These are phyloP conservation scores for Halenospora varia DNA, from an alignment of 495 filamentous ascomycete species.

Conservation along the genomic window DNA sequence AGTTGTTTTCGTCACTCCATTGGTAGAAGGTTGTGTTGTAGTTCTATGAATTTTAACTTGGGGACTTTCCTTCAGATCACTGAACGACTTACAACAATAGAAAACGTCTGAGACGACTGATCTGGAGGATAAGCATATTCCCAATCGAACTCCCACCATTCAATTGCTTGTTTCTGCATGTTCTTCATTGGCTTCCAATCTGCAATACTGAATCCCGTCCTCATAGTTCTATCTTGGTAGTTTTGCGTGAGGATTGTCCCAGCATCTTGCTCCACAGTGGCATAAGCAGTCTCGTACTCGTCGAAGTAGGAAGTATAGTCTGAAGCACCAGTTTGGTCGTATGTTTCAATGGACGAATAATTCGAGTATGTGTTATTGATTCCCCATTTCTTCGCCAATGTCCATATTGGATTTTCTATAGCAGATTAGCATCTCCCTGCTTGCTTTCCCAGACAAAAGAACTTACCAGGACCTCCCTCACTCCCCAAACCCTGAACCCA, in stretches of 20 bases:
- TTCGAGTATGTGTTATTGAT: slow-evolving; percentile 60
- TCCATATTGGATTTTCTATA: slow-evolving; percentile 71
- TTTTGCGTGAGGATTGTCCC: slow-evolving; percentile 55
- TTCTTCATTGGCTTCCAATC: slow-evolving; percentile 63
- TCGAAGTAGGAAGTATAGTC: slow-evolving; percentile 49
- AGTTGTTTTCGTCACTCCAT: slow-evolving; percentile 56
- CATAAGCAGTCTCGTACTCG: slow-evolving; percentile 47
- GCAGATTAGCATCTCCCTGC: no score
- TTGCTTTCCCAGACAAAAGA: no score
- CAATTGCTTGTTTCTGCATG: slow-evolving; percentile 54
- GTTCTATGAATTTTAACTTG: neutral
- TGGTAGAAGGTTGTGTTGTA: slow-evolving; percentile 37
- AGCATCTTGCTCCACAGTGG: slow-evolving; percentile 47
- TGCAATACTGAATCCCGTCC: slow-evolving; percentile 54
- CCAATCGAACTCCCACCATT: slow-evolving; percentile 55
- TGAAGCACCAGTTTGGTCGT: slow-evolving; percentile 48
- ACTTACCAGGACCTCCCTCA: slow-evolving; percentile 44
- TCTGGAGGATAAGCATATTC: slow-evolving; percentile 41
- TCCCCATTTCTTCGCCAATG: slow-evolving; percentile 59
- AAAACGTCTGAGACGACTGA: neutral
- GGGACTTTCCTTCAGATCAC: neutral
- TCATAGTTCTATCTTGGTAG: slow-evolving; percentile 58
- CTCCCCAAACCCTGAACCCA: slow-evolving; percentile 70
- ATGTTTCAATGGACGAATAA: slow-evolving; percentile 57
- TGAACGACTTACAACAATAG: neutral